A percentile compares a stretch with the other conserved stretches of the same genome.
These are phyloP conservation scores for Trichoderma asperelloides DNA, from an alignment of 495 filamentous ascomycete genomes.

Conservation along the genomic window DNA sequence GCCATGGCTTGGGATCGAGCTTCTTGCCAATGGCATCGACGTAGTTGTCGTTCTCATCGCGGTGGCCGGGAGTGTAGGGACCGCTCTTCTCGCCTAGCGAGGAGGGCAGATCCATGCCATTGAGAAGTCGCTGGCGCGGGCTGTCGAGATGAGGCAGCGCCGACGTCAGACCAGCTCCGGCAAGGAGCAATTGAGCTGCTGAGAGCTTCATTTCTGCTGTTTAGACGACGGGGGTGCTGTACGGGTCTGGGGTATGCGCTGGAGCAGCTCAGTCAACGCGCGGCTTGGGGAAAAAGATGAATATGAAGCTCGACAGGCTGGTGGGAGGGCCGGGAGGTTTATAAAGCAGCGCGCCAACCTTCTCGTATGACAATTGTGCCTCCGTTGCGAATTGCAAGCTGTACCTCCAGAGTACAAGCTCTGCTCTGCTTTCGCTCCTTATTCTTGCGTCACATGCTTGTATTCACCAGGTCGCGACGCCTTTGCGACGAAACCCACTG, in stretches of 20 bases:
- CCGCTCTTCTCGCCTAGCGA: constrained; percentile 27
- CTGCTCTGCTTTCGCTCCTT: not conserved
- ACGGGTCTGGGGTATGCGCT: no score
- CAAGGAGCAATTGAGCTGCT: constrained; percentile 19
- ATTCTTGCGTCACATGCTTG: not conserved
- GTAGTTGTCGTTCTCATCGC: constrained; percentile 35
- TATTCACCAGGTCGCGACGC: not conserved
- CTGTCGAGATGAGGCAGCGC: constrained; percentile 41
- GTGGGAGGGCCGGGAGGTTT: not conserved
- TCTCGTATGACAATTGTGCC: not conserved
- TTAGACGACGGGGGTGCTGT: not conserved
- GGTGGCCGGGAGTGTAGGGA: constrained; percentile 32
- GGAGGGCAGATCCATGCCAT: constrained; percentile 34
- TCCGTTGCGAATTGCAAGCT: not conserved
- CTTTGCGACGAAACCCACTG: not conserved
- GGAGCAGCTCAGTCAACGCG: no score
- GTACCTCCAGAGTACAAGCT: not conserved
- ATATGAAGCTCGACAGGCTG: no score
- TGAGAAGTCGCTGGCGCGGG: constrained; percentile 39
- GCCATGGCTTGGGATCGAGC: constrained; percentile 53
- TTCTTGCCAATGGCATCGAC: constrained; percentile 49
- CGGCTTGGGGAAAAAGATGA: no score
- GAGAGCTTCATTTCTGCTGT: constrained; percentile 27
- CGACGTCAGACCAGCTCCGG: constrained; percentile 14
- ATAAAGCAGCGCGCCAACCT: not conserved